These are phyloP conservation scores for Chamaenerion angustifolium DNA, from an alignment of 345 rosid species.

Conservation along the genomic window DNA sequence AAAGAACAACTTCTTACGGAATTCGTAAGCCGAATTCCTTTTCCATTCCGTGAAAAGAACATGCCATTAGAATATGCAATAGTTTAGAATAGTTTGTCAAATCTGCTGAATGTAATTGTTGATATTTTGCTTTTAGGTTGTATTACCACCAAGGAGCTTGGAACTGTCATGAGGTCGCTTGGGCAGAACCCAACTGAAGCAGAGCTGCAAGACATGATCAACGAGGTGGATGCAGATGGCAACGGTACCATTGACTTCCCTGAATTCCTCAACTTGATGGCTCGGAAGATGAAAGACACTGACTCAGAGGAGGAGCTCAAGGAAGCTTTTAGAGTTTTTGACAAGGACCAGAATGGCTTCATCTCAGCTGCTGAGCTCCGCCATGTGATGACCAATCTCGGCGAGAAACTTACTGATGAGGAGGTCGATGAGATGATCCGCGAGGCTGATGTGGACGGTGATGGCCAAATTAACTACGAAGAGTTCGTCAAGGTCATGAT, in stretches of 20 bases:
- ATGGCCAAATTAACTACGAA: conserved; percentile 37
- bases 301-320: conserved; percentile 42
- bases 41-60: no score
- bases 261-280: conserved; percentile 36
- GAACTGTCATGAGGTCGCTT: conserved; percentile 33
- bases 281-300: conserved; percentile 37
- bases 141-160: conserved; percentile 39
- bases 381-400: conserved; percentile 37
- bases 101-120: not conserved
- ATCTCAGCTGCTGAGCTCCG: conserved; percentile 40
- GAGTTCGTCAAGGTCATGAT: conserved; percentile 41
- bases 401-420: conserved; percentile 38
- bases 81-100: not conserved
- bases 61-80: not conserved
- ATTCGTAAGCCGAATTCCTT: no score
- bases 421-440: conserved; percentile 43
- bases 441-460: conserved; percentile 37
- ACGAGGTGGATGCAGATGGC: conserved; percentile 39
- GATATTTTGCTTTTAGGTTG: conserved; percentile 17
- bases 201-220: conserved; percentile 39
- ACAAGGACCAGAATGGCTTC: conserved; percentile 40
- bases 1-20: no score
- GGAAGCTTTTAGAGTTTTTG: conserved; percentile 36
- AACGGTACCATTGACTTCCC: conserved; percentile 39
- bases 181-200: conserved; percentile 41